Conservation (phyloP, 163 green algal species). For the Coccomyxa subellipsoidea region DNA sequence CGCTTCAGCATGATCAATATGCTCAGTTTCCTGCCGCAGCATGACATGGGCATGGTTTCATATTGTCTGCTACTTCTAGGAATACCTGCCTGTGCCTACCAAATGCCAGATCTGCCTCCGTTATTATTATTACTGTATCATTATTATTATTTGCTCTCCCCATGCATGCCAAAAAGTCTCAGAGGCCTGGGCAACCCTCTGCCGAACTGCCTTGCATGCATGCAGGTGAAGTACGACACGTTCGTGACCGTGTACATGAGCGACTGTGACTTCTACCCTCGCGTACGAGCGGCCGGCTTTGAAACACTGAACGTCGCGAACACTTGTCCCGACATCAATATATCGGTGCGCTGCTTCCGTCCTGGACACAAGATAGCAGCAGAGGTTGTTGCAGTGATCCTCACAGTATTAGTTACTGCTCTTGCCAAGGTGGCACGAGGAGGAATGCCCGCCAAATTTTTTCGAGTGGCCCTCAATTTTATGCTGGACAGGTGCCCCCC, state of each 20-base stretch:
- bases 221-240: conserved; percentile 5
- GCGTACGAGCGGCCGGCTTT: neutral
- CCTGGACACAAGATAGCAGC: neutral
- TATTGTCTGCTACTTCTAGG: no score
- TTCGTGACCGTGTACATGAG: neutral
- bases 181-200: no score
- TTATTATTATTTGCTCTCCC: no score
- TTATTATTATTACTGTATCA: no score
- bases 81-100: no score
- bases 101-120: no score
- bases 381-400: neutral
- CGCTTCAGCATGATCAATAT: no score
- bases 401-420: neutral
- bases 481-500: no score
- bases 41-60: no score
- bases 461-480: neutral
- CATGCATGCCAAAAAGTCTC: no score
- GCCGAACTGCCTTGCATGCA: no score
- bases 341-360: neutral
- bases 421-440: neutral
- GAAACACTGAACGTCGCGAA: neutral
- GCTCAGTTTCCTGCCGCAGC: neutral
- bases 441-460: neutral
- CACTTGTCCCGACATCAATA: neutral
- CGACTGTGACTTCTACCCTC: conserved; percentile 9